These are phyloP conservation scores for Fusarium paranaense DNA, from an alignment of 2,329 filamentous ascomycete genomes.

Conservation along the genomic window DNA sequence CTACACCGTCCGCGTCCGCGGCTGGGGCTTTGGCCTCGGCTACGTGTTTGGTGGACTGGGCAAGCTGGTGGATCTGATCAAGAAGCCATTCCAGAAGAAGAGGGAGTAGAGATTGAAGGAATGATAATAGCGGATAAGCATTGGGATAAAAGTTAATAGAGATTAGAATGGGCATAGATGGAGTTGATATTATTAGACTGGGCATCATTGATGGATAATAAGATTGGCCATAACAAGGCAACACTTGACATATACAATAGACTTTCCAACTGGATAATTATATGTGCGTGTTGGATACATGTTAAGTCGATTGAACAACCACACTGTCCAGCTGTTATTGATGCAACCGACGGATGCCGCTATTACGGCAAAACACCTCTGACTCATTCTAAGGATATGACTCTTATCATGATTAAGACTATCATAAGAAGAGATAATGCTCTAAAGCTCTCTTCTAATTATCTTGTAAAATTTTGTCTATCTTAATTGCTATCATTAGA, in stretches of 20 bases:
- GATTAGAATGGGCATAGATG: neutral
- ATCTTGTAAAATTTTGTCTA: neutral
- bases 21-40: slow-evolving; percentile 78
- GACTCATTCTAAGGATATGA: neutral
- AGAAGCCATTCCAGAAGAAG: slow-evolving; percentile 37
- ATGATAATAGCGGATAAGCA: neutral
- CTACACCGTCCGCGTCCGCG: slow-evolving; percentile 76
- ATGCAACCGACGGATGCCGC: neutral
- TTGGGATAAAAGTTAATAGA: neutral
- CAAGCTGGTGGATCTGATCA: slow-evolving; percentile 31
- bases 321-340: neutral
- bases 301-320: neutral
- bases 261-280: neutral
- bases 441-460: neutral
- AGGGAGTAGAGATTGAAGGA: neutral
- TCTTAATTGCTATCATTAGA: neutral
- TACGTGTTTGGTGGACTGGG: slow-evolving; percentile 31
- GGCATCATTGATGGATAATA: neutral
- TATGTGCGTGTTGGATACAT: too few relatives aligned
- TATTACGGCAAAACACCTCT: neutral
- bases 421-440: neutral
- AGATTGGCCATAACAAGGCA: neutral
- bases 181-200: neutral
- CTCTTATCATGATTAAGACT: neutral
- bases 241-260: neutral